Evolutionary conservation across 345 rosid genomes (phyloP), one percentile per base, ranked within the genome.

Genomic region (Euphorbia tirucalli): DNA sequence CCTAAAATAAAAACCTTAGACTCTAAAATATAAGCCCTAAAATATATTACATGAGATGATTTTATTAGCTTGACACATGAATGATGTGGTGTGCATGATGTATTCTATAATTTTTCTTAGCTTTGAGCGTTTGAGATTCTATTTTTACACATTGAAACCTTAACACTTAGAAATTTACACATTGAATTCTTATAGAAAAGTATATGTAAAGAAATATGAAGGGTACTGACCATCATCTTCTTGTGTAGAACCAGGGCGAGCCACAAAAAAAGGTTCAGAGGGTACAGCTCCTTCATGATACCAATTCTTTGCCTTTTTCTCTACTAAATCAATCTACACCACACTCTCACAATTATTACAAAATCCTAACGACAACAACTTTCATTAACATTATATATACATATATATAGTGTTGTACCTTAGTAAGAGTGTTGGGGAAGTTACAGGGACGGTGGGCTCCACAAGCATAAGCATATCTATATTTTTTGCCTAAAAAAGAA

Each of bases 381-480:
- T n/a, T n/a, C n/a, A n/a, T n/a, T n/a, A 7, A 35, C 39, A 35
- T 3, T 35, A 35, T 3, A 35, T 35, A 3, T 35, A 35, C 39
- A 3, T 35, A 3, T 35, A 35, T 24, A 3, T 13, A 11, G 18
- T 27, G 63, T 25, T 4, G 28, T 69, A 94, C 97, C 96, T 95
- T 95, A 32, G 99, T 85, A 77, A 95, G 87, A 72, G 96, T 89
- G 82, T 95, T 95, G 73, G 97, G 99, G 83, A 95, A 95, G 65
- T 95, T 87, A 63, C 99, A 92, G 46, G 99, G 99, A 16, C 99
- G 91, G 44, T 83, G 71, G 54, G 99, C 99, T 39, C 97, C 97
- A 69, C 98, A 94, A 5, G 97, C 98, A 75, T 94, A 92, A 71
- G 90, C 87, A 61, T 87, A 94, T 78, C 98, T 84, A 22, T 94